phyloP scores from a whole-genome alignment of 257 asterid genomes.

The Jasminum sambac region DNA sequence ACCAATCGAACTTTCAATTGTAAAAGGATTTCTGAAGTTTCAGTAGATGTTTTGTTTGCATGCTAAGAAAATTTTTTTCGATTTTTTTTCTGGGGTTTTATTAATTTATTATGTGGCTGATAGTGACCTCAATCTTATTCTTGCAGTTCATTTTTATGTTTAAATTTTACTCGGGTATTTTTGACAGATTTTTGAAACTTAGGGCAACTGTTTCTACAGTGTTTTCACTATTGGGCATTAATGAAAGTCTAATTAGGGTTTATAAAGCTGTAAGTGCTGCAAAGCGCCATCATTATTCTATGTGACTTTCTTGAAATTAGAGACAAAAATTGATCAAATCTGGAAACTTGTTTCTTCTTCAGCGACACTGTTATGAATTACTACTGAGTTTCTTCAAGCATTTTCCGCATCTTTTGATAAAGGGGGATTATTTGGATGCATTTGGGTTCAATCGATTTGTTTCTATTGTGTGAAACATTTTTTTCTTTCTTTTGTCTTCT shows the following conservation, averaged over 20 bases:
- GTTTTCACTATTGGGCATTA: slow-evolving; percentile 29
- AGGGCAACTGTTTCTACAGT: slow-evolving; percentile 20
- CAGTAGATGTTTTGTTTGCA: slow-evolving; percentile 32
- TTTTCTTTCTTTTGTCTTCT: slow-evolving; percentile 6
- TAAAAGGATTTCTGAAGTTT: slow-evolving; percentile 22
- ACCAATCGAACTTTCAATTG: slow-evolving; percentile 24
- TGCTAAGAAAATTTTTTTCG: slow-evolving; percentile 30
- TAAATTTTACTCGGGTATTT: slow-evolving; percentile 16
- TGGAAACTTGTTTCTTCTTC: slow-evolving; percentile 9
- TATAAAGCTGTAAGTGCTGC: slow-evolving; percentile 24
- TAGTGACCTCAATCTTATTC: slow-evolving; percentile 17
- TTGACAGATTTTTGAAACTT: slow-evolving; percentile 2
- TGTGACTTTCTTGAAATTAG: slow-evolving; percentile 13
- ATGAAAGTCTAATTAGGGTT: slow-evolving; percentile 31
- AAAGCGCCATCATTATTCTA: background rate
- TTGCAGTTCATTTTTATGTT: slow-evolving; percentile 1
- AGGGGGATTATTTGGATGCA: background rate
- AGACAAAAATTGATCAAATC: slow-evolving; percentile 4
- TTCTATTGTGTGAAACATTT: background rate
- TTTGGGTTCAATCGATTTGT: slow-evolving; percentile 1
- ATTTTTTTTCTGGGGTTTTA: slow-evolving; percentile 20
- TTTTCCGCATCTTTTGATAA: slow-evolving; percentile 11
- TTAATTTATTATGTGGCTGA: slow-evolving; percentile 14
- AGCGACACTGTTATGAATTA: slow-evolving; percentile 5
- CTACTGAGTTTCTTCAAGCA: background rate